These are phyloP conservation scores for Aspergillus campestris DNA, from an alignment of 495 filamentous ascomycete genomes.

Conservation along the genomic window DNA sequence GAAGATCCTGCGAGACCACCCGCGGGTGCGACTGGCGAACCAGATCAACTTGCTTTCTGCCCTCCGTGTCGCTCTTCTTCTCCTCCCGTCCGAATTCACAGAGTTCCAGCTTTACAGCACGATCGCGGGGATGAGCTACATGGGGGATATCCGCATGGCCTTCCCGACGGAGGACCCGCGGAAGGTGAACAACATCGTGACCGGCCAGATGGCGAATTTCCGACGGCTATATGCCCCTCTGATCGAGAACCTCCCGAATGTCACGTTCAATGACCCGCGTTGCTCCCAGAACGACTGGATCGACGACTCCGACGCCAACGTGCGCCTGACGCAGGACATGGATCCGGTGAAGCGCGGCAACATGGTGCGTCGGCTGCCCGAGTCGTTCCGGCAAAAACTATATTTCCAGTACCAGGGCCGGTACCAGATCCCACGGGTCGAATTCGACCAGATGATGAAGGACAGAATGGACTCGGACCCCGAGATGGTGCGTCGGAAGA, in stretches of 20 bases:
- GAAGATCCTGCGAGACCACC: conserved; percentile 92
- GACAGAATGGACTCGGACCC: conserved; percentile 56
- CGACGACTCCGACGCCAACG: conserved; percentile 50
- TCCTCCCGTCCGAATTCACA: conserved; percentile 75
- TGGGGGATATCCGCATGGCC: conserved; percentile 89
- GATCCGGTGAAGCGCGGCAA: conserved; percentile 82
- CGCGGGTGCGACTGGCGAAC: conserved; percentile 82
- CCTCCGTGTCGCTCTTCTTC: conserved; percentile 75
- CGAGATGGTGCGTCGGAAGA: conserved; percentile 55
- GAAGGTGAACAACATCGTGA: conserved; percentile 90
- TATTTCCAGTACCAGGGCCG: conserved; percentile 93
- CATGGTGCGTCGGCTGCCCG: conserved; percentile 89
- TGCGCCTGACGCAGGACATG: conserved; percentile 76
- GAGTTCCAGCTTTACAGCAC: conserved; percentile 83
- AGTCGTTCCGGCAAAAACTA: conserved; percentile 74
- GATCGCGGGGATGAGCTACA: conserved; percentile 85
- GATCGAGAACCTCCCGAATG: conserved; percentile 82
- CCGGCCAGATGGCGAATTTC: conserved; percentile 84
- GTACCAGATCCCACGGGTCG: conserved; percentile 69
- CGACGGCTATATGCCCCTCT: conserved; percentile 81
- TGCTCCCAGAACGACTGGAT: conserved; percentile 56
- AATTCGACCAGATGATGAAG: conserved; percentile 83
- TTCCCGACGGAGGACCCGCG: conserved; percentile 80
- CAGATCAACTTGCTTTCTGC: conserved; percentile 92
- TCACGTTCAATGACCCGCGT: conserved; percentile 65